Conservation (phyloP, 148 eudicot genomes). For the Cornus florida region DNA sequence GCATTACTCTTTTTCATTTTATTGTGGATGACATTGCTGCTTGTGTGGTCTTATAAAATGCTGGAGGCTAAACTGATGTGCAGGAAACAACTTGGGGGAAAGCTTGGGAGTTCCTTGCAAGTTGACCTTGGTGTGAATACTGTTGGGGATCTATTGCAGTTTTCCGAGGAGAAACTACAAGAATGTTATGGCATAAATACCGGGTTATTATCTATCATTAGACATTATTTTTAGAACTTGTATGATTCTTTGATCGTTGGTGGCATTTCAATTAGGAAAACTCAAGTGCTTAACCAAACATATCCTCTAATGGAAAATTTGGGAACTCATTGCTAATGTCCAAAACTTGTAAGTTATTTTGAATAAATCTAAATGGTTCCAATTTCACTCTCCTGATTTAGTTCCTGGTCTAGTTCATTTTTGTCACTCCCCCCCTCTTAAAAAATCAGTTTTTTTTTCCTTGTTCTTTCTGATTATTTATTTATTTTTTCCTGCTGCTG, state of each 20-base stretch:
- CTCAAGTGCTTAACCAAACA: not conserved
- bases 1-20: not conserved
- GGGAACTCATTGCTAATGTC: not conserved
- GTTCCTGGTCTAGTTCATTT: not conserved
- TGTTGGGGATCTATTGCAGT: constrained; percentile 80
- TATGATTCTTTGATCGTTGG: constrained; percentile 4
- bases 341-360: not conserved
- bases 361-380: not conserved
- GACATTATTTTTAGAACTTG: not conserved
- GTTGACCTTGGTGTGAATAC: constrained; percentile 70
- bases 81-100: constrained; percentile 99
- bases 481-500: not conserved
- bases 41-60: not conserved
- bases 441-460: no score
- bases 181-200: constrained; percentile 80
- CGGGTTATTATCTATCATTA: constrained; percentile 50
- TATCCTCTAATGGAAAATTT: not conserved
- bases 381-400: not conserved
- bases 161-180: constrained; percentile 82
- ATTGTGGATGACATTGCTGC: not conserved
- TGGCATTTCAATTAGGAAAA: not conserved
- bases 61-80: constrained; percentile 16
- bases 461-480: no score
- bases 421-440: constrained; percentile 2
- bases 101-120: constrained; percentile 87